phyloP scores from a whole-genome alignment of 2,329 filamentous ascomycete genomes.

The Diaporthe caulivora region DNA sequence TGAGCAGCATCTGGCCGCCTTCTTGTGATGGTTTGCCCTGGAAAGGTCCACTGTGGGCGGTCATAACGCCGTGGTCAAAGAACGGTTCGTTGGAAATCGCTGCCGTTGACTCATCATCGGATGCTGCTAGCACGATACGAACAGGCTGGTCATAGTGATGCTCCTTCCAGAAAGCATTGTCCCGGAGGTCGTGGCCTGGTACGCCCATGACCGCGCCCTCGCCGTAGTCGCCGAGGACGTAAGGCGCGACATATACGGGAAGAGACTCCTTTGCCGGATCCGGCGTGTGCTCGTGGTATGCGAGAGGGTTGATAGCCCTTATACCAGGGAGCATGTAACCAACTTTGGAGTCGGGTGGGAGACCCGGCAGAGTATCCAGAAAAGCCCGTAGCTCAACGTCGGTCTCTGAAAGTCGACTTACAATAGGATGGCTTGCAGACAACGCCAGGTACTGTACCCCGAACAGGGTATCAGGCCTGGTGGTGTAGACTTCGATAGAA shows the following conservation, averaged over 20 bases:
- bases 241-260: slow-evolving; percentile 85
- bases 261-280: slow-evolving; percentile 68
- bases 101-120: slow-evolving; percentile 61
- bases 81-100: slow-evolving; percentile 66
- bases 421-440: slow-evolving; percentile 78
- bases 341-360: slow-evolving; percentile 69
- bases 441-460: slow-evolving; percentile 89
- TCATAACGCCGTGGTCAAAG: slow-evolving; percentile 76
- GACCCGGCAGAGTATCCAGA: slow-evolving; percentile 70
- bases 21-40: slow-evolving; percentile 72
- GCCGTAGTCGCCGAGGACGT: slow-evolving; percentile 87
- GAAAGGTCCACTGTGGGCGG: slow-evolving; percentile 73
- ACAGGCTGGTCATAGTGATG: slow-evolving; percentile 74
- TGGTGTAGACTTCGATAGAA: slow-evolving; percentile 82
- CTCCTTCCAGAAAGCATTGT: slow-evolving; percentile 83
- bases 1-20: slow-evolving; percentile 71
- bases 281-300: slow-evolving; percentile 63
- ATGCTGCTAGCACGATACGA: slow-evolving; percentile 70
- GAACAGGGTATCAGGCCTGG: slow-evolving; percentile 86
- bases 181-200: slow-evolving; percentile 84
- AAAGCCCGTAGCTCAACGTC: slow-evolving; percentile 76
- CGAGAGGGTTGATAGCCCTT: slow-evolving; percentile 75
- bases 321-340: slow-evolving; percentile 77
- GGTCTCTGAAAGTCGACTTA: slow-evolving; percentile 68
- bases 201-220: slow-evolving; percentile 94